phyloP scores from a whole-genome alignment of 73 alveolate species.

The Paramecium pentaurelia region DNA sequence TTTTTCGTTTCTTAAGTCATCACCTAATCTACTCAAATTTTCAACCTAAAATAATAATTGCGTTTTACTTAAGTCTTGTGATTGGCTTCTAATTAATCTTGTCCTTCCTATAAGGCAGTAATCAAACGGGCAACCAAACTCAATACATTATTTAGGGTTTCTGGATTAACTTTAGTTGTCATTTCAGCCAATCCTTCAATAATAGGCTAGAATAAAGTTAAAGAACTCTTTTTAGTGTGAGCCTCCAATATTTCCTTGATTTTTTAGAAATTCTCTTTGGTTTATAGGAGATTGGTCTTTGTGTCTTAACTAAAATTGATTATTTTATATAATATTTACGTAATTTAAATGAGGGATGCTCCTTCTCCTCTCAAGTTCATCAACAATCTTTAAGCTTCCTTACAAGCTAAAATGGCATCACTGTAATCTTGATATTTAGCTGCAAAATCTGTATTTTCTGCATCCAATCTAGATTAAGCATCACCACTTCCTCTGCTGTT shows the following conservation, averaged over 20 bases:
- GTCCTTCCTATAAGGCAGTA: slow-evolving; percentile 42
- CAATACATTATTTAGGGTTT: slow-evolving; percentile 11
- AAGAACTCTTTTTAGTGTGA: slow-evolving; percentile 11
- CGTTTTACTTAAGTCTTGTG: background rate
- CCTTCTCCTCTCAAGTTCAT: slow-evolving; percentile 31
- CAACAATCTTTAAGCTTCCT: slow-evolving; percentile 31
- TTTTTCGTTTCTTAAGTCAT: slow-evolving; percentile 2
- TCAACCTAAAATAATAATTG: background rate
- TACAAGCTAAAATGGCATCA: slow-evolving; percentile 40
- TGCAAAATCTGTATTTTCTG: background rate
- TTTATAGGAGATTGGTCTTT: background rate
- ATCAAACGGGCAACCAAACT: slow-evolving; percentile 16
- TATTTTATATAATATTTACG: background rate
- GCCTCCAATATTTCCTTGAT: slow-evolving; percentile 25
- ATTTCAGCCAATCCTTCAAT: slow-evolving; percentile 52
- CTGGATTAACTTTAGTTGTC: slow-evolving; percentile 44
- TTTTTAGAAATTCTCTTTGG: slow-evolving; percentile 37
- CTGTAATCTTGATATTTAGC: slow-evolving; percentile 10
- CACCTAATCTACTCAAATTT: slow-evolving; percentile 12
- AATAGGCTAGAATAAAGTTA: slow-evolving; percentile 5
- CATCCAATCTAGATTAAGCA: background rate
- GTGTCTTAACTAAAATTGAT: background rate
- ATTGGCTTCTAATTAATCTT: background rate
- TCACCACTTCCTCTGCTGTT: slow-evolving; percentile 11
- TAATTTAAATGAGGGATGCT: background rate